Conservation (phyloP, 192 early-diverging fungal species). For the Linnemannia hyalina region DNA sequence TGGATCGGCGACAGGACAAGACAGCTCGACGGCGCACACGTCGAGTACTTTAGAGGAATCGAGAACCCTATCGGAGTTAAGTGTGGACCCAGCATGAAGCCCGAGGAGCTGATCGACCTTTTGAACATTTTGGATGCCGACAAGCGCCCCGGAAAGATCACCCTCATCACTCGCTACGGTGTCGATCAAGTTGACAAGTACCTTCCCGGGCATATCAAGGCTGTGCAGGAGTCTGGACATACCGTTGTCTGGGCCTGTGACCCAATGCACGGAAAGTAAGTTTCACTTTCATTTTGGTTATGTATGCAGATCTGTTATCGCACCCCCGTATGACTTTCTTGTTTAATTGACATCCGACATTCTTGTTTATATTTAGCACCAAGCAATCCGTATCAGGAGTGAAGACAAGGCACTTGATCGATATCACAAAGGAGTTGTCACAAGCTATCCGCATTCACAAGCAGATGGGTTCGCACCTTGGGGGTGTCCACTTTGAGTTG, state of each 20-base stretch:
- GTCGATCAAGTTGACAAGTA: conserved; percentile 85
- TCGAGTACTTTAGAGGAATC: conserved; percentile 98
- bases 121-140: conserved; percentile 91
- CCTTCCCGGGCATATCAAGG: conserved; percentile 90
- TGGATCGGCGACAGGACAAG: conserved; percentile 99
- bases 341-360: not conserved
- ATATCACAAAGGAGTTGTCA: conserved; percentile 90
- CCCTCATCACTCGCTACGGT: conserved; percentile 96
- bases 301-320: not conserved
- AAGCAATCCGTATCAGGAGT: conserved; percentile 83
- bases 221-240: conserved; percentile 89
- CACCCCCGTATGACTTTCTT: not conserved
- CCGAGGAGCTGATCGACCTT: conserved; percentile 85
- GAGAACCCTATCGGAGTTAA: conserved; percentile 98
- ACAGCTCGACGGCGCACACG: conserved; percentile 93
- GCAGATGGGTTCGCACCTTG: conserved; percentile 76
- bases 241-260: conserved; percentile 96
- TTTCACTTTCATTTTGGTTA: not conserved
- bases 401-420: conserved; percentile 92
- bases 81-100: conserved; percentile 91
- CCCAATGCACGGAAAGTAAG: conserved; percentile 97
- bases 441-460: conserved; percentile 88
- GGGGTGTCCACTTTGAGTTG: conserved; percentile 97
- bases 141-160: conserved; percentile 91
- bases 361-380: conserved; percentile 63